Conservation (phyloP, 805 yeast genomes). For the Cyberlindnera veronae region DNA sequence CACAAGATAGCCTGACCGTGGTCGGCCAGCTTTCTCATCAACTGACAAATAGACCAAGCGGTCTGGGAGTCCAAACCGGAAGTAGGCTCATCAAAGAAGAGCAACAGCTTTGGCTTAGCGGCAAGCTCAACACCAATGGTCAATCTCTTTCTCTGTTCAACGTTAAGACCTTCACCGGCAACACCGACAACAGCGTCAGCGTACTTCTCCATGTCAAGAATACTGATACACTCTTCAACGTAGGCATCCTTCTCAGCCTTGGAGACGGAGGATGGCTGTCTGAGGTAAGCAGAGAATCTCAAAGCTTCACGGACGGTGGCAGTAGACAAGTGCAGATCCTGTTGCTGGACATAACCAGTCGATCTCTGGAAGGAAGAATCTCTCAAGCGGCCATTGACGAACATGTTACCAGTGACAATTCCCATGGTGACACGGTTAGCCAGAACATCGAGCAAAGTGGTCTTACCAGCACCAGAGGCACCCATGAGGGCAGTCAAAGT, state of each 20-base stretch:
- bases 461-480: conserved; percentile 80
- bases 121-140: conserved; percentile 67
- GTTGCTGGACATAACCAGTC: conserved; percentile 66
- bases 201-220: conserved; percentile 60
- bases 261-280: conserved; percentile 56
- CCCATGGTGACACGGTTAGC: conserved; percentile 71
- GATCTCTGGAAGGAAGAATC: conserved; percentile 59
- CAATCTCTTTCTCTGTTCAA: conserved; percentile 61
- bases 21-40: conserved; percentile 55
- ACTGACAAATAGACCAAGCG: conserved; percentile 61
- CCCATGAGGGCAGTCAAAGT: conserved; percentile 78
- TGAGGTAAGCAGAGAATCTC: conserved; percentile 59
- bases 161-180: conserved; percentile 66
- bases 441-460: conserved; percentile 66
- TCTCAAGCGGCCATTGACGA: conserved; percentile 60
- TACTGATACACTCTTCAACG: conserved; percentile 60
- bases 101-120: conserved; percentile 57
- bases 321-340: conserved; percentile 63
- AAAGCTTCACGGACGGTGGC: conserved; percentile 73
- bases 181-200: conserved; percentile 75
- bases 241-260: conserved; percentile 56
- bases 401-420: conserved; percentile 62
- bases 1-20: conserved; percentile 64
- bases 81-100: conserved; percentile 66
- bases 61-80: conserved; percentile 69